A percentile compares a stretch with the other conserved stretches of the same genome.
phyloP scores from a whole-genome alignment of 352 stramenopile genomes.

The Elongisporangium anandrum region DNA sequence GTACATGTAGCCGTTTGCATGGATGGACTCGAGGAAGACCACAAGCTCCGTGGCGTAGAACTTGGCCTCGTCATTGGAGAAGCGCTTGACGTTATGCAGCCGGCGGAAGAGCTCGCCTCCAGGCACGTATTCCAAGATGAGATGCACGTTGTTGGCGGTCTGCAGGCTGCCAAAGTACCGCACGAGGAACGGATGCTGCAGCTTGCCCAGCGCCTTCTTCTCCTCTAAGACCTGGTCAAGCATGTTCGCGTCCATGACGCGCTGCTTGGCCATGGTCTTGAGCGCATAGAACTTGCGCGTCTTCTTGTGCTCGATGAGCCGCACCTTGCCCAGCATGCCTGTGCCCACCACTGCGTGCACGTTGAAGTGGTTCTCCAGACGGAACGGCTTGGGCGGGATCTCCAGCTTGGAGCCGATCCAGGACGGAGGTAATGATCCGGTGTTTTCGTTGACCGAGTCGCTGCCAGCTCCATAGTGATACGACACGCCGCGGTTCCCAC shows the following conservation, averaged over 20 bases:
- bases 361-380: constrained; percentile 51
- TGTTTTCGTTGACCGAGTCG: not conserved
- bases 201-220: constrained; percentile 33
- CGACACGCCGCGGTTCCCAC: not conserved
- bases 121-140: constrained; percentile 67
- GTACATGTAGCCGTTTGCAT: constrained; percentile 70
- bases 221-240: constrained; percentile 49
- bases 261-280: constrained; percentile 72
- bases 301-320: constrained; percentile 53
- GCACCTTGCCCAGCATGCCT: constrained; percentile 70
- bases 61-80: constrained; percentile 66
- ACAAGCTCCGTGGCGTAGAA: constrained; percentile 75
- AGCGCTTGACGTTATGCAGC: constrained; percentile 42
- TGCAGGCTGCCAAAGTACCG: constrained; percentile 67
- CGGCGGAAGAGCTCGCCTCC: constrained; percentile 65
- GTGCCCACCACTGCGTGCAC: constrained; percentile 56
- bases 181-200: constrained; percentile 51
- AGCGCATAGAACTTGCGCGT: constrained; percentile 59
- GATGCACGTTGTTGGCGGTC: constrained; percentile 47
- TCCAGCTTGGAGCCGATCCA: constrained; percentile 57
- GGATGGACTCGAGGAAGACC: constrained; percentile 52
- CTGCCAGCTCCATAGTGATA: not conserved
- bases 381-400: constrained; percentile 50
- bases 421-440: not conserved
- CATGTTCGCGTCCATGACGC: constrained; percentile 57